Percentiles rank a stretch among this genome's conserved stretches.
phyloP scores from a whole-genome alignment of 1,139 yeast species.

The Zygosaccharomyces pseudobailii region DNA sequence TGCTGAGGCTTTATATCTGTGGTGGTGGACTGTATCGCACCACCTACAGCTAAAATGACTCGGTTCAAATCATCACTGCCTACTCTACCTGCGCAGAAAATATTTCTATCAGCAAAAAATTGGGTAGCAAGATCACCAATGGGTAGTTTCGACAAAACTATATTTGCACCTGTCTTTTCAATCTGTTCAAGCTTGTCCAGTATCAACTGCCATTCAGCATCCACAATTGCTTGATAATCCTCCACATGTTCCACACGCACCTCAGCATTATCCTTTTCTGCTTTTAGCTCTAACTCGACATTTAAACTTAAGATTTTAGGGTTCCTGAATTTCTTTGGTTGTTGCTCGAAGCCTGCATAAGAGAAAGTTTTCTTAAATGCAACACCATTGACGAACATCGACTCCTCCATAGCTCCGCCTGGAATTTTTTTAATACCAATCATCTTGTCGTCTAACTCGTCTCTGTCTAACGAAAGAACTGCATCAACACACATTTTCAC shows the following conservation, averaged over 20 bases:
- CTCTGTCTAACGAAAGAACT: slow-evolving; percentile 77
- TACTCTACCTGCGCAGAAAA: slow-evolving; percentile 98
- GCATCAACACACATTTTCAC: slow-evolving; percentile 97
- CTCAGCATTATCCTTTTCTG: slow-evolving; percentile 99
- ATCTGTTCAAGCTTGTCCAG: slow-evolving; percentile 80
- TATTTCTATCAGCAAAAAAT: slow-evolving; percentile 91
- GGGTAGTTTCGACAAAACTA: slow-evolving; percentile 89
- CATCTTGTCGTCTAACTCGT: slow-evolving; percentile 78
- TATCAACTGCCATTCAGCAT: slow-evolving; percentile 97
- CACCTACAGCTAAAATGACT: slow-evolving; percentile 92
- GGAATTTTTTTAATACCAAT: slow-evolving; percentile 94
- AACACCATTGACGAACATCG: slow-evolving; percentile 84
- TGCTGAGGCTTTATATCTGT: slow-evolving; percentile 67
- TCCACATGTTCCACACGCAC: slow-evolving; percentile 91
- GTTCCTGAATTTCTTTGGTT: slow-evolving; percentile 75
- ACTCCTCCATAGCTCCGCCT: slow-evolving; percentile 96
- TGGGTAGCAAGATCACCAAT: slow-evolving; percentile 98
- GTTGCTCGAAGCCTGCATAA: slow-evolving; percentile 98
- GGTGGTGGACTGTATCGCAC: slow-evolving; percentile 81
- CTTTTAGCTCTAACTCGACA: slow-evolving; percentile 92
- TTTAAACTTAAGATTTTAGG: slow-evolving; percentile 84
- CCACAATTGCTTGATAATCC: slow-evolving; percentile 93
- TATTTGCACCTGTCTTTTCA: slow-evolving; percentile 81
- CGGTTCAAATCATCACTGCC: slow-evolving; percentile 85
- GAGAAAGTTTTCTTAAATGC: slow-evolving; percentile 96